A percentile compares a stretch with the other conserved stretches of the same genome.
phyloP scores from a whole-genome alignment of 805 yeast species.

The Candida piceae region DNA sequence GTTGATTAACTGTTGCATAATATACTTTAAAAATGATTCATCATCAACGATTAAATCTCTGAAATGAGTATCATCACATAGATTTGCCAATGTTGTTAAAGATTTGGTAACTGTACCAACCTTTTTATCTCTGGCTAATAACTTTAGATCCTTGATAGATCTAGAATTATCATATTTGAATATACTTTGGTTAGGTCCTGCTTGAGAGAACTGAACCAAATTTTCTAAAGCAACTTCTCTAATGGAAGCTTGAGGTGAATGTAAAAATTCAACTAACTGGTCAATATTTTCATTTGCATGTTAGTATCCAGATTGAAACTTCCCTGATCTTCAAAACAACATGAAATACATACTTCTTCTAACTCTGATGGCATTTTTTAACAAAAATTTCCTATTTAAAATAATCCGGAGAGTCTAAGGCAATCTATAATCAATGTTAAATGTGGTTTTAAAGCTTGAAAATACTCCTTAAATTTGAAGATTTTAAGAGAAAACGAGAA shows the following conservation, averaged over 20 bases:
- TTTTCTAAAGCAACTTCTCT: constrained; percentile 82
- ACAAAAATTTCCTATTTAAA: no score
- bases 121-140: constrained; percentile 48
- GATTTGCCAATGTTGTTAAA: constrained; percentile 73
- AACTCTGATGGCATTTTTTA: constrained; percentile 45
- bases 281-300: not conserved
- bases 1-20: constrained; percentile 47
- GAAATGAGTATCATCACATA: constrained; percentile 66
- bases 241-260: constrained; percentile 73
- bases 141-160: constrained; percentile 69
- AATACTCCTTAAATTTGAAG: no score
- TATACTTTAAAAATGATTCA: constrained; percentile 43
- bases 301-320: no score
- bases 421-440: no score
- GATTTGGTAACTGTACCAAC: constrained; percentile 58
- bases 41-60: constrained; percentile 66
- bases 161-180: constrained; percentile 67
- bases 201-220: constrained; percentile 72
- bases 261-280: constrained; percentile 70
- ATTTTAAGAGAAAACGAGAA: no score
- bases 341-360: constrained; percentile 45
- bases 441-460: no score
- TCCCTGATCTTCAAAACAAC: no score
- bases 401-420: no score
- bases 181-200: constrained; percentile 50